Base-by-base conservation (phyloP, 2,329 filamentous ascomycete species). In the Aspergillus arachidicola region DNA sequence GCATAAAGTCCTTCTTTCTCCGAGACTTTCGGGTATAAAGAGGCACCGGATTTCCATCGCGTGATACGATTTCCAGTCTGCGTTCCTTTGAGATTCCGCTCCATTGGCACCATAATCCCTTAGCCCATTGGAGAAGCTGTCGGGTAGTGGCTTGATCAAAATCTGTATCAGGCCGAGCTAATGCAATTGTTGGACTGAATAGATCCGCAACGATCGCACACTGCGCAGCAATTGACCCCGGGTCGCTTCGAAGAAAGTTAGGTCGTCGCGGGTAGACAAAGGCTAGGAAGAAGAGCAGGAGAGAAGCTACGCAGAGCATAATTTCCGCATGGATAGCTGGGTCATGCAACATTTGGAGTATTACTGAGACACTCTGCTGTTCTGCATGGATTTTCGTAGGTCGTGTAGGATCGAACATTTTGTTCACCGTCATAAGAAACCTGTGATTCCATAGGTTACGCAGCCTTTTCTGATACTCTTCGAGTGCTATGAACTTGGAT, bases 161-260 rank as follows among this genome's bases (percentile, higher is more conserved):
- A 12, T 46, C 53, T 1, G 58, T 32, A 46, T 62, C 56, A 1
- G 63, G 61, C 3, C 60, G 53, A 3, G 62, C 64, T 6, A 64
- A 28, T 2, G 34, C 36, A n/a, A 53, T 54, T 9, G 41, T 28
- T 1, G 67, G 53, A 16, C 45, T 46, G 19, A 70, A 64, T 2
- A 61, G 43, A 21, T 66, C 51, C 3, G 65, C 56, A 19, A 71
- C 34, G 6, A 68, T 45, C 0, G 57, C 59, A 34, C 65, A 71
- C 48, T 71, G 68, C 10, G 68, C 68, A 7, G 60, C 65, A 10
- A 71, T 68, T 3, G 69, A 65, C 2, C 68, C 64, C 3, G 68
- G 69, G 26, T 71, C 69, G 16, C 45, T 54, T 10, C 32, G 59
- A 10, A 71, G 62, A 16, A 71, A 64, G n/a, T 62, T 70, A 4